Conservation (phyloP, 2,329 filamentous ascomycete species). For the Paecilomyces formosus region DNA sequence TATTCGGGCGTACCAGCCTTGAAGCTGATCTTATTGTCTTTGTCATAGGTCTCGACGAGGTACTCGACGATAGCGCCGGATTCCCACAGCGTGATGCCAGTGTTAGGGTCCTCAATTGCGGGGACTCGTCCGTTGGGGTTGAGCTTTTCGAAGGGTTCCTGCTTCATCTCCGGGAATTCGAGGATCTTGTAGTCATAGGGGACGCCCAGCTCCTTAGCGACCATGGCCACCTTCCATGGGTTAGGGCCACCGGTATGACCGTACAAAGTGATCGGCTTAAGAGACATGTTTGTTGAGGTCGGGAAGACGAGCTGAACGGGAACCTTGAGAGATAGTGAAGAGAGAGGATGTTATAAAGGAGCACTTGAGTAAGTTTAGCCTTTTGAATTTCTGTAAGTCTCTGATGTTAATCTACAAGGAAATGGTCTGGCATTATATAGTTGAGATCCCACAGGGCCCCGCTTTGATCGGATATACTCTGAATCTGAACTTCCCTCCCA, state of each 20-base stretch:
- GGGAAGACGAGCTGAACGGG: not conserved
- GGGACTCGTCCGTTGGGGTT: constrained; percentile 30
- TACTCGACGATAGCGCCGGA: constrained; percentile 40
- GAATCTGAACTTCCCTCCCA: not conserved
- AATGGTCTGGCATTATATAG: not conserved
- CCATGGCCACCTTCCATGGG: constrained; percentile 21
- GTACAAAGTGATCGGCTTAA: constrained; percentile 4
- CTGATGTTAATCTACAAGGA: not conserved
- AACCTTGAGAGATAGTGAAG: not conserved
- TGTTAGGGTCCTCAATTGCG: constrained; percentile 30
- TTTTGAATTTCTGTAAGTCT: not conserved
- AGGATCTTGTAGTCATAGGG: constrained; percentile 20
- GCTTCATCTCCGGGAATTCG: constrained; percentile 18
- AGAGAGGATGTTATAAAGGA: not conserved
- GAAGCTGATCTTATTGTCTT: constrained; percentile 29
- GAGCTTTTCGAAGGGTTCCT: constrained; percentile 17
- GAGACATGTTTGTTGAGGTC: not conserved
- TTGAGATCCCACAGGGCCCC: not conserved
- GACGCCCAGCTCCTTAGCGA: constrained; percentile 23
- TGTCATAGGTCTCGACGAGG: constrained; percentile 39
- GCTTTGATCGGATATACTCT: not conserved
- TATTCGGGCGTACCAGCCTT: constrained; percentile 22
- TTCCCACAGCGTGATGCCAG: constrained; percentile 35
- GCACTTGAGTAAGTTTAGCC: not conserved
- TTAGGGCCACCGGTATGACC: constrained; percentile 17